Percentiles rank a stretch among this genome's conserved stretches.
Evolutionary conservation across 2,329 filamentous ascomycete genomes (phyloP).

Genomic region (Metarhizium sp.): DNA sequence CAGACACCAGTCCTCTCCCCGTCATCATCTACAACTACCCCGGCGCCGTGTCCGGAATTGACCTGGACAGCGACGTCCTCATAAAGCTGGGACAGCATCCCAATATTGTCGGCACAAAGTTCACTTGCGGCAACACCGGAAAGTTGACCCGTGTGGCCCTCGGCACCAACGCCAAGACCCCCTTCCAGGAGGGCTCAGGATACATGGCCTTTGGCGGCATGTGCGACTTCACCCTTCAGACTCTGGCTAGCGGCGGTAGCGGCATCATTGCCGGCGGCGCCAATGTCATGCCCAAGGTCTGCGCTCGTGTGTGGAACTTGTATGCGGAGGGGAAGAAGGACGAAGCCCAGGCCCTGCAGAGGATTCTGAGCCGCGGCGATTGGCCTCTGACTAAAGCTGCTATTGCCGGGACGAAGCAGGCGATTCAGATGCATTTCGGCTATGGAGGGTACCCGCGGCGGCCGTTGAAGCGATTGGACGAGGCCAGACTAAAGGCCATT

Average conservation of each 20-base stretch:
- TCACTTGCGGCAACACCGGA: slow-evolving; percentile 84
- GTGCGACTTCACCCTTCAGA: slow-evolving; percentile 80
- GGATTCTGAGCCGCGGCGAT: slow-evolving; percentile 67
- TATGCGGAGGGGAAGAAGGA: slow-evolving; percentile 63
- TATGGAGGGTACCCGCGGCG: slow-evolving; percentile 70
- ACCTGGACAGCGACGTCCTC: slow-evolving; percentile 82
- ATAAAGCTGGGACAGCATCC: slow-evolving; percentile 70
- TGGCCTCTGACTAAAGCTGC: slow-evolving; percentile 77
- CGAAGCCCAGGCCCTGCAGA: slow-evolving; percentile 68
- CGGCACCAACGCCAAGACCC: slow-evolving; percentile 62
- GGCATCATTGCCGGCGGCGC: slow-evolving; percentile 81
- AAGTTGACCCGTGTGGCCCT: slow-evolving; percentile 76
- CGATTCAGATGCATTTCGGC: slow-evolving; percentile 70
- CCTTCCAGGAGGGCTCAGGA: slow-evolving; percentile 45
- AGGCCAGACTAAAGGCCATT: slow-evolving; percentile 43
- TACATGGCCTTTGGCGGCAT: slow-evolving; percentile 87
- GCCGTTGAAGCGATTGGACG: slow-evolving; percentile 58
- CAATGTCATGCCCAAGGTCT: slow-evolving; percentile 77
- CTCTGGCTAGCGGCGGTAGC: slow-evolving; percentile 65
- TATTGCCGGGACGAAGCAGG: slow-evolving; percentile 79
- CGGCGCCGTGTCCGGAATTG: slow-evolving; percentile 75
- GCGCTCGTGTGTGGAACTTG: slow-evolving; percentile 69
- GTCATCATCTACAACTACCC: slow-evolving; percentile 87
- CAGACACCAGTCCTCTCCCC: slow-evolving; percentile 66
- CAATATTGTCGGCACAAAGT: slow-evolving; percentile 83